Conservation (phyloP, 2,329 filamentous ascomycete genomes). For the Verticillium longisporum region DNA sequence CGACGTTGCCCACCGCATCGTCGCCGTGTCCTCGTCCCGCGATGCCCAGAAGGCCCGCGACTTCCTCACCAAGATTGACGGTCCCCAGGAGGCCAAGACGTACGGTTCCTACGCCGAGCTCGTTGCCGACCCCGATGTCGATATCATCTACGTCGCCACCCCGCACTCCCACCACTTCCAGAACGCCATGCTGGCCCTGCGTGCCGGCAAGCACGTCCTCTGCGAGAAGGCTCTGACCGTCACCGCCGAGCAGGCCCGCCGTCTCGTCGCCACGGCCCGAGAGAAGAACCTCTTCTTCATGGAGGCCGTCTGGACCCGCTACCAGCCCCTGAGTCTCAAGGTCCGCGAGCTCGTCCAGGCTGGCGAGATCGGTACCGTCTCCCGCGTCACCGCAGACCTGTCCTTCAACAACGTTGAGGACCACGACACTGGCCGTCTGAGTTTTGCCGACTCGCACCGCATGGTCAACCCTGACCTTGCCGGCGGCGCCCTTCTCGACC, state of each 20-base stretch:
- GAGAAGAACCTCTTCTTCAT: slow-evolving; percentile 71
- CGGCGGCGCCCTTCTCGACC: slow-evolving; percentile 74
- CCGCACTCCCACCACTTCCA: slow-evolving; percentile 93
- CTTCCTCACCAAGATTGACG: slow-evolving; percentile 66
- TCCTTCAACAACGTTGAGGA: slow-evolving; percentile 59
- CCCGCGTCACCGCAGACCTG: slow-evolving; percentile 51
- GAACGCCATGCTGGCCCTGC: slow-evolving; percentile 76
- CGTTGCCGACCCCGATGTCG: slow-evolving; percentile 69
- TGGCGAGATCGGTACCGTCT: slow-evolving; percentile 53
- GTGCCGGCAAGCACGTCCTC: slow-evolving; percentile 79
- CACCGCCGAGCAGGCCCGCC: slow-evolving; percentile 68
- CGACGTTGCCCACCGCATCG: slow-evolving; percentile 70
- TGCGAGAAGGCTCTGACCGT: slow-evolving; percentile 90
- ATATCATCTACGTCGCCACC: slow-evolving; percentile 84
- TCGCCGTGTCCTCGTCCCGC: slow-evolving; percentile 73
- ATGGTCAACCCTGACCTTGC: slow-evolving; percentile 80
- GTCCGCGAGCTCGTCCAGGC: slow-evolving; percentile 56
- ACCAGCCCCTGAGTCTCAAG: slow-evolving; percentile 76
- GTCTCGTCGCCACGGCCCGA: slow-evolving; percentile 64
- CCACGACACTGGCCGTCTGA: slow-evolving; percentile 34
- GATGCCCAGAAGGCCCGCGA: slow-evolving; percentile 61
- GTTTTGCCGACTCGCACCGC: slow-evolving; percentile 56
- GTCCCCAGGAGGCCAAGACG: slow-evolving; percentile 59
- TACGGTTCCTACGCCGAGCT: slow-evolving; percentile 81
- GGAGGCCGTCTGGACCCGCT: slow-evolving; percentile 87